Base-by-base conservation (phyloP, 2,329 filamentous ascomycete genomes). In the Remersonia thermophila region DNA sequence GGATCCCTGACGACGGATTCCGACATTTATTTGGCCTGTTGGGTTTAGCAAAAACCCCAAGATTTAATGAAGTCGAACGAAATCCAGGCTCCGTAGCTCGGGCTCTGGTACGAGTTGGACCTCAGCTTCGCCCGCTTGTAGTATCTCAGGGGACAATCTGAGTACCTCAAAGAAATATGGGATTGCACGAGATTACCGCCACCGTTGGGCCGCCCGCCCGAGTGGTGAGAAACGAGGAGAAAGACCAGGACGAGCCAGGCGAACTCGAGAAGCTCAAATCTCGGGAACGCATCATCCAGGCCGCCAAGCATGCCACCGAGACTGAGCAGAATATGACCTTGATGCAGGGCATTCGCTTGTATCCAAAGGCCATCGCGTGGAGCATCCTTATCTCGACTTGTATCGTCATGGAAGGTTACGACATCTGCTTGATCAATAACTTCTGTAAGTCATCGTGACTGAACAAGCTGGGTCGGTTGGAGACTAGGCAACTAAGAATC, bases 381-480 rank as follows among this genome's bases (percentile, higher is more conserved):
- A 84, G 78, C 49, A 52, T 93, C 34, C 64, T 93, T 40, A 87
- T 94, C 57, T 89, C 81, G n/a, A 89, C 83, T 0, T 87, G 82
- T 55, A 91, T 93, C 51, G 76, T 74, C 50, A 94, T 94, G 86
- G 85, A 93, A 58, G 85, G 83, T 25, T 93, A 87, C 61, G 84
- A 93, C 53, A 67, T 91, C 40, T 78, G 74, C 50, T 64, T 93
- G 36, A 74, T 91, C 50, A 84, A 80, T 63, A 87, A 87, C 58
- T 85, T 91, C 53, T 87, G 74, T 61, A 59, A 51, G 44, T 48
- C 17, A 31, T 15, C 14, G 10, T 16, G 20, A 23, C 20, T 23
- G 5, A n/a, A n/a, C n/a, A n/a, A n/a, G n/a, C n/a, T n/a, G n/a
- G n/a, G n/a, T n/a, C n/a, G n/a, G n/a, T n/a, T n/a, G n/a, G n/a